A percentile compares a stretch with the other conserved stretches of the same genome.
Conservation (phyloP, 768 basidiomycete genomes). For the Lentinula boryana region DNA sequence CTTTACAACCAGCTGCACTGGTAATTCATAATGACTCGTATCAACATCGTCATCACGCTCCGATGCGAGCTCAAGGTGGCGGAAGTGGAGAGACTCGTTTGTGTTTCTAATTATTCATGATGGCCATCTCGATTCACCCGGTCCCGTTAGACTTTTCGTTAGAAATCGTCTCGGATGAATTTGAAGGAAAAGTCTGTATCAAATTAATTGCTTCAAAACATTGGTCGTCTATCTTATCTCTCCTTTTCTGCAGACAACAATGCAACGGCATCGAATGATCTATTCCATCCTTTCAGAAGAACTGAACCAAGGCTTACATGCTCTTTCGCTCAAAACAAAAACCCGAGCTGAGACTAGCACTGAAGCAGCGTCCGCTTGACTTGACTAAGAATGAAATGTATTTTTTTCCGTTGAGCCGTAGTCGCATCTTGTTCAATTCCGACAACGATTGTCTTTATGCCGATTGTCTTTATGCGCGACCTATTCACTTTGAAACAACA, state of each 20-base stretch:
- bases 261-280: slow-evolving; percentile 80
- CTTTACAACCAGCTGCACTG: slow-evolving; percentile 58
- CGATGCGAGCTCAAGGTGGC: slow-evolving; percentile 69
- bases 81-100: slow-evolving; percentile 78
- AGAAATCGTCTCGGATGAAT: slow-evolving; percentile 64
- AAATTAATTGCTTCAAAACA: slow-evolving; percentile 6
- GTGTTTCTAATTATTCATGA: slow-evolving; percentile 22
- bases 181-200: slow-evolving; percentile 62
- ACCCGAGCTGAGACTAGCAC: slow-evolving; percentile 45
- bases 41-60: slow-evolving; percentile 78
- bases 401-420: neutral
- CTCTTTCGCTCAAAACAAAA: slow-evolving; percentile 70
- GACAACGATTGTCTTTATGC: slow-evolving; percentile 3
- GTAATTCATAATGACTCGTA: slow-evolving; percentile 76
- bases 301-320: slow-evolving; percentile 65
- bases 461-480: neutral
- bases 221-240: slow-evolving; percentile 8
- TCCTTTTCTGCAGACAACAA: slow-evolving; percentile 43
- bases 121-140: slow-evolving; percentile 10
- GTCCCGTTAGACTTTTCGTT: slow-evolving; percentile 63
- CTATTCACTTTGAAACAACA: neutral
- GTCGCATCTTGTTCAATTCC: neutral
- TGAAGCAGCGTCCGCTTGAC: neutral
- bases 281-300: slow-evolving; percentile 70
- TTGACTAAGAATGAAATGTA: neutral